Evolutionary conservation across 192 early-diverging fungal genomes (phyloP), one percentile per base, ranked within the genome.

Genomic region (Coemansia sp.): DNA sequence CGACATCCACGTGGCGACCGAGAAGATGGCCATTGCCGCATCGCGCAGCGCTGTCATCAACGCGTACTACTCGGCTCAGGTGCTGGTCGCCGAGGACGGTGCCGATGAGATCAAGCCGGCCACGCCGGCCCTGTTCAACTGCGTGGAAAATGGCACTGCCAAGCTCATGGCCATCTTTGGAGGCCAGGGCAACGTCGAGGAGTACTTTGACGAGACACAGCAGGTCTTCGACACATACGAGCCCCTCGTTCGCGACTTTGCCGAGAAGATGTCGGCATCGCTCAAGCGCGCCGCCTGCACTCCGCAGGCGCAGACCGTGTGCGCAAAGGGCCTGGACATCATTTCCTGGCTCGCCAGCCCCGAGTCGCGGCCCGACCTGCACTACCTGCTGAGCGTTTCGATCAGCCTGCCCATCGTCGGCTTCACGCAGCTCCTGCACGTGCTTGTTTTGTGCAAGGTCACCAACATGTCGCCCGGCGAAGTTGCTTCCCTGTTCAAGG

Each of bases 161-260:
- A 77, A 78, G 51, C 67, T 84, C 1, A 83, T 93, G 55, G 91
- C 91, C 32, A 85, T 95, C 53, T 97, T 97, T 85, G 93, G 93
- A 42, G 95, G 95, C 45, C 95, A 97, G 72, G 95, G 95, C 51
- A 93, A 90, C 55, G 89, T 92, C 61, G 90, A 94, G 59, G 91
- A 93, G 60, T 97, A 94, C 79, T 93, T 97, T 77, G 87, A 90
- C 61, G 95, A 97, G 71, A 83, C 94, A 10, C 86, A 87, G 7
- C 69, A 81, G 20, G 82, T 92, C 16, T 91, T 86, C 70, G 71
- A 61, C 20, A 90, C 88, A 58, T 94, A 94, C 81, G 82, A 84
- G 53, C 79, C 88, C 32, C 65, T 93, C 59, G 86, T 92, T 5
- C 73, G 82, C 47, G 81, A 85, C 25, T 93, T 90, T 72, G 80